Conservation (phyloP, 1,139 yeast species). For the Geotrichum restrictum region DNA sequence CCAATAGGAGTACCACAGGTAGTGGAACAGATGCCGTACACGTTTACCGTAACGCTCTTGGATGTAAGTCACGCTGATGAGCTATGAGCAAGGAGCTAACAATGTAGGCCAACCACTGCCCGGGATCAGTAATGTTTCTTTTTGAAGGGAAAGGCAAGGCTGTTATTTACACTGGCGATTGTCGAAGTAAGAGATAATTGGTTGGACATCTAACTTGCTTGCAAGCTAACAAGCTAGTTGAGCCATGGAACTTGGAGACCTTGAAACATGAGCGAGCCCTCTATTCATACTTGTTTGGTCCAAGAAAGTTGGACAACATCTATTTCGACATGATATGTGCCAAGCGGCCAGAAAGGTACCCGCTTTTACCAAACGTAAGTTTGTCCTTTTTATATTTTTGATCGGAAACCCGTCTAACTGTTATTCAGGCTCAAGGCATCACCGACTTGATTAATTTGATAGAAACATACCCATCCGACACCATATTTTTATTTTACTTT, state of each 20-base stretch:
- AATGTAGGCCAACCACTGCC: constrained; percentile 53
- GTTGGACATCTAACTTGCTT: neutral
- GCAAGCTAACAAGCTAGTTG: constrained; percentile 39
- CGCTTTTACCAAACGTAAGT: neutral
- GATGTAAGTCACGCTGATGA: constrained; percentile 35
- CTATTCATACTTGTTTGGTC: constrained; percentile 45
- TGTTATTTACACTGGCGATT: constrained; percentile 56
- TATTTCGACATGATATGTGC: constrained; percentile 59
- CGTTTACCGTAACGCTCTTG: constrained; percentile 35
- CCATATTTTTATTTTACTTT: constrained; percentile 45
- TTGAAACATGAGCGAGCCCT: constrained; percentile 43
- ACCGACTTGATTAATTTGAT: constrained; percentile 39
- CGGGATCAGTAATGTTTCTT: constrained; percentile 58
- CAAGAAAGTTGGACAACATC: constrained; percentile 43
- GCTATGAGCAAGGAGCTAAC: constrained; percentile 21
- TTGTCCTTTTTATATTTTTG: neutral
- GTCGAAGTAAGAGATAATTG: constrained; percentile 35
- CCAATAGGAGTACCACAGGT: constrained; percentile 35
- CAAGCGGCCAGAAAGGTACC: constrained; percentile 34
- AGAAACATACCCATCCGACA: constrained; percentile 45
- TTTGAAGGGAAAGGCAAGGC: constrained; percentile 41
- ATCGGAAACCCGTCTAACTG: constrained; percentile 44
- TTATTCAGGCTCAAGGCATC: constrained; percentile 44
- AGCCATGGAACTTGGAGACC: constrained; percentile 49
- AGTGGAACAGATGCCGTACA: constrained; percentile 25